phyloP scores from a whole-genome alignment of 2,329 filamentous ascomycete genomes.

The Alternaria triticimaculans region DNA sequence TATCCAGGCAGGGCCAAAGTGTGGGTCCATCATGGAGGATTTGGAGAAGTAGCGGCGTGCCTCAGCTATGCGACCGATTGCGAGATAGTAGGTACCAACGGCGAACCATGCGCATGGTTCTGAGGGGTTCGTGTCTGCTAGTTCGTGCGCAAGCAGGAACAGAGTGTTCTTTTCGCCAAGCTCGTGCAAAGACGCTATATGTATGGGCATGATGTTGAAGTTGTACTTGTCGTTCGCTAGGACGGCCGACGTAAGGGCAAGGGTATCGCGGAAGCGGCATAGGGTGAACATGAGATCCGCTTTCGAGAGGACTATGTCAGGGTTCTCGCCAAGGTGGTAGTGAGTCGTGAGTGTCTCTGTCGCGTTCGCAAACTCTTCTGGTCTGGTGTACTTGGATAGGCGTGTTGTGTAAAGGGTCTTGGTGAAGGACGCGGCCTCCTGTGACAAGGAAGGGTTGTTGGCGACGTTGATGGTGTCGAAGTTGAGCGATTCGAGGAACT shows the following conservation, averaged over 20 bases:
- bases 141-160: slow-evolving; percentile 89
- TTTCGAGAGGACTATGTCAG: slow-evolving; percentile 86
- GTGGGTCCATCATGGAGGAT: slow-evolving; percentile 94
- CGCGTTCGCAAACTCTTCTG: slow-evolving; percentile 79
- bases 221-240: slow-evolving; percentile 86
- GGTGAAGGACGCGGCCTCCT: slow-evolving; percentile 91
- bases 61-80: slow-evolving; percentile 87
- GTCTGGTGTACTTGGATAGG: slow-evolving; percentile 92
- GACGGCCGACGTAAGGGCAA: slow-evolving; percentile 83
- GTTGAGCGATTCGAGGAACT: slow-evolving; percentile 85
- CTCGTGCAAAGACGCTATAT: slow-evolving; percentile 89
- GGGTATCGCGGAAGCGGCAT: slow-evolving; percentile 87
- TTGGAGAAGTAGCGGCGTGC: slow-evolving; percentile 93
- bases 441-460: slow-evolving; percentile 70
- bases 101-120: slow-evolving; percentile 94
- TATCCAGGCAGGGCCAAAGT: slow-evolving; percentile 98
- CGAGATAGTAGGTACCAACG: slow-evolving; percentile 92
- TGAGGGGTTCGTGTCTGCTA: slow-evolving; percentile 88
- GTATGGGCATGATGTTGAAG: slow-evolving; percentile 85
- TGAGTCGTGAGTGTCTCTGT: slow-evolving; percentile 92
- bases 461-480: slow-evolving; percentile 80
- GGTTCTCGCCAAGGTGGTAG: slow-evolving; percentile 84
- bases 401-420: slow-evolving; percentile 96
- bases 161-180: slow-evolving; percentile 85
- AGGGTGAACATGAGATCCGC: slow-evolving; percentile 94